These are phyloP conservation scores for Tilletia caries DNA, from an alignment of 1,284 basidiomycete species.

Conservation along the genomic window DNA sequence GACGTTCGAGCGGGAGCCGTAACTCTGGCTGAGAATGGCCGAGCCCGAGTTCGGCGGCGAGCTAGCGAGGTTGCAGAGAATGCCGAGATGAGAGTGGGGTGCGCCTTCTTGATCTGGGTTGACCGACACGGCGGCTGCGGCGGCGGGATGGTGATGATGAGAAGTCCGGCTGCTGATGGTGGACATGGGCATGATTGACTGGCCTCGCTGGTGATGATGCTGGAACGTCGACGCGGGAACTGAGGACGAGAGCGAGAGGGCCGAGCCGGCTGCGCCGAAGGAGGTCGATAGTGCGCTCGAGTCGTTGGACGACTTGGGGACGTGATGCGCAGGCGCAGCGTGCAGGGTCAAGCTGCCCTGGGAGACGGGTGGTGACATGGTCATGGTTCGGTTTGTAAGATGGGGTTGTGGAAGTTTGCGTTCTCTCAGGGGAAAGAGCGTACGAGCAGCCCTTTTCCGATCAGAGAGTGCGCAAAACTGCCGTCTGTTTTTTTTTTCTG, in stretches of 20 bases:
- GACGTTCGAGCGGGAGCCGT: background rate
- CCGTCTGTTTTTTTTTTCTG: background rate
- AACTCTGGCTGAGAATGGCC: background rate
- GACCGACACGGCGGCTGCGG: no score
- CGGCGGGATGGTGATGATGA: no score
- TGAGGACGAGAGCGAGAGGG: constrained; percentile 7
- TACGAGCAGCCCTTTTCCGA: no score
- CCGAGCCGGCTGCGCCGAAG: constrained; percentile 42
- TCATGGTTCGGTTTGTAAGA: constrained; percentile 3
- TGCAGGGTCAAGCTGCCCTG: background rate
- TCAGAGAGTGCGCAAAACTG: background rate
- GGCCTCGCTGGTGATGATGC: background rate
- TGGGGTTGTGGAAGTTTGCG: background rate
- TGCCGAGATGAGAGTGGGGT: background rate
- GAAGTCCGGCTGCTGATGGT: background rate
- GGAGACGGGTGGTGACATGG: background rate
- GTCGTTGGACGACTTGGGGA: background rate
- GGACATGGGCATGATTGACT: background rate
- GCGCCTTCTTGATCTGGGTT: background rate
- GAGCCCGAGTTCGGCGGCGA: constrained; percentile 1
- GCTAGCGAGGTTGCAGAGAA: background rate
- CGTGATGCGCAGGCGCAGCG: constrained; percentile 4
- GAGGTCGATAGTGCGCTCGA: constrained; percentile 35
- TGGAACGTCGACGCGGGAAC: background rate
- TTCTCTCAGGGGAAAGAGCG: background rate